A percentile compares a stretch with the other conserved stretches of the same genome.
Evolutionary conservation across 495 filamentous ascomycete genomes (phyloP).

Genomic region (Entonaema liquescens): DNA sequence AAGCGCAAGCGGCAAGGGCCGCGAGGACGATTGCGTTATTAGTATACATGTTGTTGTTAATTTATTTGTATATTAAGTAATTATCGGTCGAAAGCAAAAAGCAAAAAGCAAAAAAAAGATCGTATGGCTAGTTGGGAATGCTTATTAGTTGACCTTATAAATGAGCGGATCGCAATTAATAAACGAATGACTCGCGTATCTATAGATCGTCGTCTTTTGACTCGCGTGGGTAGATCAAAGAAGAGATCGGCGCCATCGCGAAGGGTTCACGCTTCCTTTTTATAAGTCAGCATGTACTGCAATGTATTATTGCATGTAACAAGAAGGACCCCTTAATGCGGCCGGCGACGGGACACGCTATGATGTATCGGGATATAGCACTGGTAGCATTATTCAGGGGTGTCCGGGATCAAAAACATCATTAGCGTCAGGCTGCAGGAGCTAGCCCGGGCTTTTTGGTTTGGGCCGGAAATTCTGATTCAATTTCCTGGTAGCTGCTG

Average conservation of each 20-base stretch:
- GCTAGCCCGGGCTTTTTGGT: slow-evolving; percentile 4
- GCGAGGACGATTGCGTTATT: slow-evolving; percentile 24
- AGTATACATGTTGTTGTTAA: slow-evolving; percentile 27
- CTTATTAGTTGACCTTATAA: background rate
- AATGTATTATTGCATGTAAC: no score
- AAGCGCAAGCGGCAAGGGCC: slow-evolving; percentile 22
- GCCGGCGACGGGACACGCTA: slow-evolving; percentile 16
- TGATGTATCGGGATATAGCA: slow-evolving; percentile 28
- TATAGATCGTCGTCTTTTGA: slow-evolving; percentile 19
- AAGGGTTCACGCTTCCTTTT: slow-evolving; percentile 23
- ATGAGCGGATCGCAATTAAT: background rate
- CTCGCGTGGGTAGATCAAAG: slow-evolving; percentile 3
- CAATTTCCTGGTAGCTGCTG: background rate
- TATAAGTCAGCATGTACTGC: slow-evolving; percentile 13
- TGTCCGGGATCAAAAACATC: slow-evolving; percentile 15
- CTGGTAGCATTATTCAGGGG: slow-evolving; percentile 11
- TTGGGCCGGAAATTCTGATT: background rate
- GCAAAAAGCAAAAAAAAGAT: background rate
- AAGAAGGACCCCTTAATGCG: slow-evolving; percentile 20
- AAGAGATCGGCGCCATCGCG: slow-evolving; percentile 5
- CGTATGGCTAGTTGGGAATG: background rate
- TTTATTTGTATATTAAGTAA: background rate
- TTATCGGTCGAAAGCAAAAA: slow-evolving; percentile 1
- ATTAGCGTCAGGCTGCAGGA: slow-evolving; percentile 9
- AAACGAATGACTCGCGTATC: background rate